Evolutionary conservation across 768 basidiomycete genomes (phyloP).

Genomic region (Lactarius evosmus): DNA sequence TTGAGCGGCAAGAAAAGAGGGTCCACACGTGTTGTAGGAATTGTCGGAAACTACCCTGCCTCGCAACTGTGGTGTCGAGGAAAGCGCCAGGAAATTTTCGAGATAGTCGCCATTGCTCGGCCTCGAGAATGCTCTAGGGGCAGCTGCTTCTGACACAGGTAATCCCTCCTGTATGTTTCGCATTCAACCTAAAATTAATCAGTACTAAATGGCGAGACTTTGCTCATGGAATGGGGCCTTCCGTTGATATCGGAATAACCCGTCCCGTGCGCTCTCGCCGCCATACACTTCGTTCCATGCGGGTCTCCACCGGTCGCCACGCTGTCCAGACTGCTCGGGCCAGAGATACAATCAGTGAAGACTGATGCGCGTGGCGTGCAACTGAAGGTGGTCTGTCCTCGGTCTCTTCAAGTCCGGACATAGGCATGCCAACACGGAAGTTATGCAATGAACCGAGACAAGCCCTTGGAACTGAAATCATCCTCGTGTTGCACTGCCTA

Average conservation of each 20-base stretch:
- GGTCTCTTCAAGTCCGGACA: not conserved
- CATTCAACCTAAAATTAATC: not conserved
- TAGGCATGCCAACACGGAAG: conserved; percentile 8
- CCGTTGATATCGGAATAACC: not conserved
- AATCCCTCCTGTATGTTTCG: not conserved
- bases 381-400: not conserved
- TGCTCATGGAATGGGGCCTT: not conserved
- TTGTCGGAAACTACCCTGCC: conserved; percentile 3
- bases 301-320: not conserved
- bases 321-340: not conserved
- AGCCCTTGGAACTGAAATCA: not conserved
- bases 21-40: conserved; percentile 17
- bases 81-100: conserved; percentile 13
- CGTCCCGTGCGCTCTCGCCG: not conserved
- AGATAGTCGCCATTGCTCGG: conserved; percentile 8
- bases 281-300: not conserved
- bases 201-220: not conserved
- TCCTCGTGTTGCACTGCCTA: not conserved
- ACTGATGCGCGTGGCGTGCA: not conserved
- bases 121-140: not conserved
- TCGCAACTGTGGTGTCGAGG: conserved; percentile 10
- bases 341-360: not conserved
- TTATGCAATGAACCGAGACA: not conserved
- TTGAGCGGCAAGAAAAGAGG: conserved; percentile 10
- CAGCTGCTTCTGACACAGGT: conserved; percentile 11